Evolutionary conservation across 495 filamentous ascomycete genomes (phyloP).

Genomic region (Penicillium egyptiacum): DNA sequence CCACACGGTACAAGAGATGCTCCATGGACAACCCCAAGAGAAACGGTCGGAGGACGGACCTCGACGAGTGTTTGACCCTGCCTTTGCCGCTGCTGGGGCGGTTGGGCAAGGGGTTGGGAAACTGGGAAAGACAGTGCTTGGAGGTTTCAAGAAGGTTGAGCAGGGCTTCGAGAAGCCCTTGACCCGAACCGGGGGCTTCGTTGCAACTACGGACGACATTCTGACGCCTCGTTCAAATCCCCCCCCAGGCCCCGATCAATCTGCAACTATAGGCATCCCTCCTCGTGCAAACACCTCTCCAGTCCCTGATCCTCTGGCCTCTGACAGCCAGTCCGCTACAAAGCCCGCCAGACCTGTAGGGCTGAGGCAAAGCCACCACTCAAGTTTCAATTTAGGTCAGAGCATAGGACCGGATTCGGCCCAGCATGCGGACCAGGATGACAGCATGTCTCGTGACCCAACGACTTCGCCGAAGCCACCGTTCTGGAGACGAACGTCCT

Average conservation of each 20-base stretch:
- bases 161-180: slow-evolving; percentile 47
- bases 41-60: slow-evolving; percentile 31
- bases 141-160: slow-evolving; percentile 50
- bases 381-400: background rate
- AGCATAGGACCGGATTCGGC: background rate
- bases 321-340: background rate
- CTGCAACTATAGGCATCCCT: slow-evolving; percentile 12
- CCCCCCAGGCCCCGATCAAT: slow-evolving; percentile 5
- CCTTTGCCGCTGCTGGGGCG: slow-evolving; percentile 46
- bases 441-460: slow-evolving; percentile 8
- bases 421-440: background rate
- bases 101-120: slow-evolving; percentile 64
- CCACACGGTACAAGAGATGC: slow-evolving; percentile 67
- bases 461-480: slow-evolving; percentile 35
- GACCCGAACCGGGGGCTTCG: slow-evolving; percentile 56
- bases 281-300: slow-evolving; percentile 5
- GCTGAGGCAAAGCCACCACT: background rate
- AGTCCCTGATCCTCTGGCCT: slow-evolving; percentile 1
- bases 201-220: slow-evolving; percentile 17
- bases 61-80: slow-evolving; percentile 34
- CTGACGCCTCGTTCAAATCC: slow-evolving; percentile 7
- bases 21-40: slow-evolving; percentile 37
- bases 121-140: slow-evolving; percentile 55
- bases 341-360: background rate
- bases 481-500: slow-evolving; percentile 48